A percentile compares a stretch with the other conserved stretches of the same genome.
These are phyloP conservation scores for Stipa capillata DNA, from an alignment of 176 grass and related monocot species.

Conservation along the genomic window DNA sequence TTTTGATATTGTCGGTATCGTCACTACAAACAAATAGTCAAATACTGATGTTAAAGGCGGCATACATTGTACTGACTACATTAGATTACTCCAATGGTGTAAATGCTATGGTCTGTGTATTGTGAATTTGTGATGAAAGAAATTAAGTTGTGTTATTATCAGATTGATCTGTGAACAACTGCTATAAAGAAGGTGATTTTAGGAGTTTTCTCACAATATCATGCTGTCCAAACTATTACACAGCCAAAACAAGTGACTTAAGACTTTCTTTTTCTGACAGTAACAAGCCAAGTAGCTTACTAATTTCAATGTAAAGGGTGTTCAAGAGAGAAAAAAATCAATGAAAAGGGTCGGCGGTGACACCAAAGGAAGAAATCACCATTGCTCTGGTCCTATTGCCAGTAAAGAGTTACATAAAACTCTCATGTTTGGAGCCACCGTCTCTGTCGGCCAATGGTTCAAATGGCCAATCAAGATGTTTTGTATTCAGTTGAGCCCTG, in stretches of 20 bases:
- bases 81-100: too few species aligned
- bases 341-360: background rate
- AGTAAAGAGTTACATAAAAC: background rate
- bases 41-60: too few species aligned
- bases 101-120: too few species aligned
- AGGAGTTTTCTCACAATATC: background rate
- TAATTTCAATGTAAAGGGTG: background rate
- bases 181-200: background rate
- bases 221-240: background rate
- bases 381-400: background rate
- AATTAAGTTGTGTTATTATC: too few species aligned
- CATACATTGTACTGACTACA: too few species aligned
- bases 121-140: too few species aligned
- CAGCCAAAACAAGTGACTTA: background rate
- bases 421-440: constrained; percentile 1
- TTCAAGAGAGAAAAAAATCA: background rate
- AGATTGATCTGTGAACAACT: too few species aligned
- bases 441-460: background rate
- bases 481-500: background rate
- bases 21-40: too few species aligned
- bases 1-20: too few species aligned
- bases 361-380: background rate
- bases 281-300: background rate
- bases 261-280: background rate
- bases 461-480: background rate